Evolutionary conservation across 345 rosid genomes (phyloP).

Genomic region (Citrus reticulata): DNA sequence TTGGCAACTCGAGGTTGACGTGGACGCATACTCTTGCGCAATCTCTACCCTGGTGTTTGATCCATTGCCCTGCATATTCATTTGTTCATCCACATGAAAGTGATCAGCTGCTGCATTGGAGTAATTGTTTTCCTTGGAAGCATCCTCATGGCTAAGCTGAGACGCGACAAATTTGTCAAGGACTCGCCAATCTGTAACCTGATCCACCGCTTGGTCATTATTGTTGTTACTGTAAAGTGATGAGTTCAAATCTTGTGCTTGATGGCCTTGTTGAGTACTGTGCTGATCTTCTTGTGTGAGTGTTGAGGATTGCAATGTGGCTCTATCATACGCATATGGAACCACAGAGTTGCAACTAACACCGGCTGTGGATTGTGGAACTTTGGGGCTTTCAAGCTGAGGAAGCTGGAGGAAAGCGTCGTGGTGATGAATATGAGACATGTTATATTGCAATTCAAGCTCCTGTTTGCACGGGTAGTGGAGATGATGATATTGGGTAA

Average conservation of each 20-base stretch:
- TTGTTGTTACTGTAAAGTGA: conserved; percentile 23
- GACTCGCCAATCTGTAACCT: conserved; percentile 92
- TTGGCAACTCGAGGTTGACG: conserved; percentile 69
- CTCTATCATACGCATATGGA: conserved; percentile 46
- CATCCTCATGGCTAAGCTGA: conserved; percentile 87
- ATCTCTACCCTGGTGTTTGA: conserved; percentile 40
- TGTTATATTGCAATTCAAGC: conserved; percentile 53
- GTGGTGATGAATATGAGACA: conserved; percentile 21
- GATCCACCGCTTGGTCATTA: conserved; percentile 59
- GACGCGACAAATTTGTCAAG: conserved; percentile 97
- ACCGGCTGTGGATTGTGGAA: conserved; percentile 46
- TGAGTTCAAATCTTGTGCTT: conserved; percentile 46
- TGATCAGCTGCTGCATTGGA: conserved; percentile 22
- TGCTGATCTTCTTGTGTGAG: conserved; percentile 53
- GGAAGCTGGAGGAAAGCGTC: conserved; percentile 68
- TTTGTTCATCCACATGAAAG: conserved; percentile 43
- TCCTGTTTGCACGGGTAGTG: conserved; percentile 83
- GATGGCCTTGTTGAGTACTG: conserved; percentile 32
- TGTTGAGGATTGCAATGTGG: conserved; percentile 53
- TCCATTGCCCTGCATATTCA: conserved; percentile 33
- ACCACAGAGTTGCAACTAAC: conserved; percentile 42
- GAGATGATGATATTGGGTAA: conserved; percentile 40
- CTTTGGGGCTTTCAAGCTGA: conserved; percentile 72
- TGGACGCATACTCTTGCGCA: conserved; percentile 55
- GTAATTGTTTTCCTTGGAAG: conserved; percentile 32